A percentile compares a stretch with the other conserved stretches of the same genome.
phyloP scores from a whole-genome alignment of 768 basidiomycete genomes.

The Leucocoprinus sp. region DNA sequence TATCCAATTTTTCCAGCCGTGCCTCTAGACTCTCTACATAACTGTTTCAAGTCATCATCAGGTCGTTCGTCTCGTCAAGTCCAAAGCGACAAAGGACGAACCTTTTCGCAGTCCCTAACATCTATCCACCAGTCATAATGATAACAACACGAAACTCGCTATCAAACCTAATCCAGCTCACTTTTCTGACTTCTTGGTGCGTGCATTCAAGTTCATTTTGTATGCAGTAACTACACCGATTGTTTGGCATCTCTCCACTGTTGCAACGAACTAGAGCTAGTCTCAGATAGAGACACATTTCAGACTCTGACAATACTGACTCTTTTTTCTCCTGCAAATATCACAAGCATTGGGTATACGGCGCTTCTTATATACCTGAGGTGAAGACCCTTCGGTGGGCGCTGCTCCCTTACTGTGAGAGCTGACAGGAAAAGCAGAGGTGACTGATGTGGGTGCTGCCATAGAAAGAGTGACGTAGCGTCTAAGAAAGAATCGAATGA shows the following conservation, averaged over 20 bases:
- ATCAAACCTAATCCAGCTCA: constrained; percentile 20
- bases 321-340: constrained; percentile 66
- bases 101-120: constrained; percentile 59
- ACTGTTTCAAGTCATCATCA: constrained; percentile 19
- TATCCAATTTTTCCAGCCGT: constrained; percentile 59
- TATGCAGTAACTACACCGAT: constrained; percentile 56
- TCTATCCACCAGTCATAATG: constrained; percentile 19
- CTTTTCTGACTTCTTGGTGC: constrained; percentile 63
- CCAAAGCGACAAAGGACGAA: constrained; percentile 20
- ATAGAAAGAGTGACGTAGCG: too few relatives aligned
- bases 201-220: constrained; percentile 54
- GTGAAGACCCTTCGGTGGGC: not conserved
- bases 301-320: constrained; percentile 25
- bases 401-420: too few relatives aligned
- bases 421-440: not conserved
- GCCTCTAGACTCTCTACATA: constrained; percentile 58
- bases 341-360: constrained; percentile 66
- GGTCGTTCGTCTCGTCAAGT: not conserved
- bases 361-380: constrained; percentile 35
- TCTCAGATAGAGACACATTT: constrained; percentile 6
- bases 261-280: constrained; percentile 49
- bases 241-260: constrained; percentile 57
- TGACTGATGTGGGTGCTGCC: not conserved
- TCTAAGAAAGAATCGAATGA: too few relatives aligned
- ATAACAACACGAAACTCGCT: not conserved